A percentile compares a stretch with the other conserved stretches of the same genome.
Evolutionary conservation across 2,329 filamentous ascomycete genomes (phyloP).

Genomic region (Rhinocladiella mackenziei): DNA sequence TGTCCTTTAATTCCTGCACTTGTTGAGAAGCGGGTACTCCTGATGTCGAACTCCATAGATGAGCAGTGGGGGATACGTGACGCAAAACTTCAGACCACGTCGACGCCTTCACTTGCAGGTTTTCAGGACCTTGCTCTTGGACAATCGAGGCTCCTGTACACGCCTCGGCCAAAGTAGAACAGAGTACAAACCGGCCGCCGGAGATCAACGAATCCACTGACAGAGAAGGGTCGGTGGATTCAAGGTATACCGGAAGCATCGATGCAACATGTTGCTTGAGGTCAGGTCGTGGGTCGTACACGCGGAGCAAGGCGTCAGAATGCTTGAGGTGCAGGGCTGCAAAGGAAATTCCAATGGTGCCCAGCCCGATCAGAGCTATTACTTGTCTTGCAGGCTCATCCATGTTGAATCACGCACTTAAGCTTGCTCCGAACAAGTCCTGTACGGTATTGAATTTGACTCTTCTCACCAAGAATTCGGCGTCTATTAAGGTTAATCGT

Average conservation of each 20-base stretch:
- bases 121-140: slow-evolving; percentile 59
- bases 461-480: too few species aligned
- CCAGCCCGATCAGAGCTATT: slow-evolving; percentile 39
- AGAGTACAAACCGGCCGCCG: slow-evolving; percentile 36
- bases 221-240: slow-evolving; percentile 5
- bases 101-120: slow-evolving; percentile 47
- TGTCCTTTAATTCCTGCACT: slow-evolving; percentile 37
- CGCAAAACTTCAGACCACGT: slow-evolving; percentile 52
- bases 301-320: slow-evolving; percentile 40
- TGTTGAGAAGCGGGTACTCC: slow-evolving; percentile 55
- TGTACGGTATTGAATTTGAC: too few species aligned
- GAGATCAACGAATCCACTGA: slow-evolving; percentile 28
- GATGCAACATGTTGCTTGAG: slow-evolving; percentile 43
- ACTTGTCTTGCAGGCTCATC: too few species aligned
- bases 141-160: slow-evolving; percentile 49
- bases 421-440: too few species aligned
- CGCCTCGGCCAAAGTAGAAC: slow-evolving; percentile 38
- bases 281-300: slow-evolving; percentile 51
- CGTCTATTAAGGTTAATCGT: too few species aligned
- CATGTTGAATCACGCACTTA: too few species aligned
- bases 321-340: slow-evolving; percentile 51
- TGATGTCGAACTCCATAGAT: slow-evolving; percentile 57
- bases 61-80: slow-evolving; percentile 41
- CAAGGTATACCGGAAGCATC: slow-evolving; percentile 44
- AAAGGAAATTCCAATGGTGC: slow-evolving; percentile 54